phyloP scores from a whole-genome alignment of 371 early-diverging fungal genomes.

The Mucor mucedo region DNA sequence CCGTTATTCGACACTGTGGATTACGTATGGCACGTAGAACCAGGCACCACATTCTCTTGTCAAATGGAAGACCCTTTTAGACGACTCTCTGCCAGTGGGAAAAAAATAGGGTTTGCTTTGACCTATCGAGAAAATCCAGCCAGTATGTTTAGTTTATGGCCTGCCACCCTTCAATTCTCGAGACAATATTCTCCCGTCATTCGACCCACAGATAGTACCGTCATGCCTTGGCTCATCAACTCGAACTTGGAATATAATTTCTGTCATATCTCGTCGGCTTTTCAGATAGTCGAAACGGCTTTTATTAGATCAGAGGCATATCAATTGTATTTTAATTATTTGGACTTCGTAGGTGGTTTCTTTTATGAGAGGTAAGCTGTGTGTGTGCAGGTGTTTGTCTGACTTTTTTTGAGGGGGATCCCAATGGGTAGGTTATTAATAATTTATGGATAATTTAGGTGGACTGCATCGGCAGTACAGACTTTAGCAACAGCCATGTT shows the following conservation, averaged over 20 bases:
- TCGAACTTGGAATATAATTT: slow-evolving; percentile 51
- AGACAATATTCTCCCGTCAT: slow-evolving; percentile 35
- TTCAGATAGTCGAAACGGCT: slow-evolving; percentile 72
- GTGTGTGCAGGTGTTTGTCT: neutral
- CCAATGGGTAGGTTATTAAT: slow-evolving; percentile 23
- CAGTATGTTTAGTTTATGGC: slow-evolving; percentile 70
- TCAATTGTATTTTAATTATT: slow-evolving; percentile 74
- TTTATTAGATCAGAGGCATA: slow-evolving; percentile 80
- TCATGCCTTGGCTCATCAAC: slow-evolving; percentile 42
- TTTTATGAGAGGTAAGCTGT: slow-evolving; percentile 83
- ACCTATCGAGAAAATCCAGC: slow-evolving; percentile 73
- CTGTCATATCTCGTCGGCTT: slow-evolving; percentile 78
- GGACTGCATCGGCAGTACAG: slow-evolving; percentile 57
- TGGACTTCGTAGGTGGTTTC: slow-evolving; percentile 88
- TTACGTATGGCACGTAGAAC: slow-evolving; percentile 96
- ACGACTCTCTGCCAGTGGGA: slow-evolving; percentile 76
- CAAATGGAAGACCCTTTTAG: slow-evolving; percentile 91
- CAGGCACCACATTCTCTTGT: slow-evolving; percentile 84
- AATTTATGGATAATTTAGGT: slow-evolving; percentile 58
- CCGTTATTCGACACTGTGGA: slow-evolving; percentile 76
- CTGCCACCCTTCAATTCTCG: slow-evolving; percentile 60
- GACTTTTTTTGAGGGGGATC: too few relatives aligned
- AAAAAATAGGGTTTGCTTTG: slow-evolving; percentile 82
- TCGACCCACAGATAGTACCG: slow-evolving; percentile 7
- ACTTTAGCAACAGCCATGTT: slow-evolving; percentile 90